phyloP scores from a whole-genome alignment of 768 basidiomycete genomes.

The Hygrocybe punicea region DNA sequence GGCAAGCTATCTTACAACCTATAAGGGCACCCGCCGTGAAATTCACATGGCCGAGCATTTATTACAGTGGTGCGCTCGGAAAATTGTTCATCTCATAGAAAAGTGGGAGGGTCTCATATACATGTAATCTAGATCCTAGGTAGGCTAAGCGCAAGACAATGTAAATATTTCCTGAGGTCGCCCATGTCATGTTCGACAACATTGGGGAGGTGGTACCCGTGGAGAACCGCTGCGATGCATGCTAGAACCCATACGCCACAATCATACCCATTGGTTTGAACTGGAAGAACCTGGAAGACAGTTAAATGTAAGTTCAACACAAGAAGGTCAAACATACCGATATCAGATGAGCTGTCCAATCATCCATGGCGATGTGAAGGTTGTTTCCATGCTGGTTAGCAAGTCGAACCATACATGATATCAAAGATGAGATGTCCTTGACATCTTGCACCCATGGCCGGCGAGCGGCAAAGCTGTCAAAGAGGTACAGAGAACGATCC shows the following conservation, averaged over 20 bases:
- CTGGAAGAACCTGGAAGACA: not conserved
- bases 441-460: constrained; percentile 11
- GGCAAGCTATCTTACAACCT: not conserved
- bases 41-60: not conserved
- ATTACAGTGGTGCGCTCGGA: not conserved
- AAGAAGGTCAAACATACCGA: not conserved
- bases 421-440: not conserved
- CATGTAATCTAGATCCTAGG: not conserved
- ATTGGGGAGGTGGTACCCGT: constrained; percentile 10
- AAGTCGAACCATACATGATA: constrained; percentile 11
- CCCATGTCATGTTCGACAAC: not conserved
- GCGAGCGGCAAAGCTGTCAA: constrained; percentile 29
- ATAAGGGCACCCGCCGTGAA: not conserved
- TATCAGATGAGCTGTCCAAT: constrained; percentile 13
- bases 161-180: not conserved
- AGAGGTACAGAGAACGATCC: constrained; percentile 19
- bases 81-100: not conserved
- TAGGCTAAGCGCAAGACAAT: not conserved
- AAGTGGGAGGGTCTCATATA: not conserved
- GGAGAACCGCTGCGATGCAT: constrained; percentile 19
- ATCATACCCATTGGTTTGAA: constrained; percentile 18
- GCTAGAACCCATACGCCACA: constrained; percentile 26
- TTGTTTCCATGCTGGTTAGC: constrained; percentile 8
- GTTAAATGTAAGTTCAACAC: not conserved
- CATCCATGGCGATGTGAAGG: constrained; percentile 8